Base-by-base conservation (phyloP, 2,329 filamentous ascomycete genomes). In the Paracoccidioides brasiliensis region DNA sequence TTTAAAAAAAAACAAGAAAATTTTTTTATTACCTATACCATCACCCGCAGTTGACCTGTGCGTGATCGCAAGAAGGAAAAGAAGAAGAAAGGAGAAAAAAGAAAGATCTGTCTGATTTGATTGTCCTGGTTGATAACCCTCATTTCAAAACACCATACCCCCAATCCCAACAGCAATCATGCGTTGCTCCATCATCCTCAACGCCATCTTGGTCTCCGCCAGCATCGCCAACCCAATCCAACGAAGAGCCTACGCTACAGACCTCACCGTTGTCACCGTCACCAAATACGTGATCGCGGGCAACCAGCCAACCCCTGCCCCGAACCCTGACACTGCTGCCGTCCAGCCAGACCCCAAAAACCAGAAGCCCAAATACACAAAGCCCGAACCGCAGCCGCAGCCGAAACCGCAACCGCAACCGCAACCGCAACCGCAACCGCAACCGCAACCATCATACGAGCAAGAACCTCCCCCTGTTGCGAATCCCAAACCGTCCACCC, bases 171-270 rank as follows among this genome's bases (percentile, higher is more conserved):
- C 43, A 45, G 30, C 32, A 59, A 56, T 53, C 51, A 71, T 71
- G 69, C 67, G 67, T 54, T 67, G 63, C 49, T 63, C 69, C 48
- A 55, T 71, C 45, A 55, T 71, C 54, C 55, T 72, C 49, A 64
- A 66, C 53, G 69, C 68, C 49, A 59, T 72, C 56, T 69, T 66
- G 64, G 69, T 69, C 51, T 62, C 66, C 38, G 64, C 69, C 56
- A 63, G 65, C 42, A 56, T 67, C 57, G 69, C 66, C 53, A 64
- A 64, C 44, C 68, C 67, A 28, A 43, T 69, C 45, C 62, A 69
- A 50, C 70, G 70, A 63, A 67, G 66, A 54, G 64, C 63, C 37
- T 68, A 68, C 51, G 65, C 65, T 44, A 71, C 68, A 54, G 68
- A 71, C 38, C 65, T 69, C 64, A 68, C 65, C 37, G 57, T 67